Conservation (phyloP, 1,284 basidiomycete genomes). For the Puccinia horiana region DNA sequence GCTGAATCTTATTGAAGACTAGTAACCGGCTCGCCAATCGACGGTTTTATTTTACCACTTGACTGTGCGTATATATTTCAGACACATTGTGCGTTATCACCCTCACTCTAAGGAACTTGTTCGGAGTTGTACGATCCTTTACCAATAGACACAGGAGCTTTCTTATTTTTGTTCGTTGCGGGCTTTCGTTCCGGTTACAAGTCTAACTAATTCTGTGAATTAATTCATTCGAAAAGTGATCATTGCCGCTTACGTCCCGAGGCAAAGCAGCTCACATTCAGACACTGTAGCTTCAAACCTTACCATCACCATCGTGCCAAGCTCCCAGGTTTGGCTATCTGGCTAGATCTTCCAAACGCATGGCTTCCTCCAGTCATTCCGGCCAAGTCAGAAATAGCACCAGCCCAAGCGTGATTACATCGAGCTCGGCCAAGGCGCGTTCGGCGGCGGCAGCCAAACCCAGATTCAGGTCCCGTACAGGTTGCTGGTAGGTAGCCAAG, state of each 20-base stretch:
- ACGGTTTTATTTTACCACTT: background rate
- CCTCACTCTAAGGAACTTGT: background rate
- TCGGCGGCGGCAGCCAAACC: slow-evolving; percentile 30
- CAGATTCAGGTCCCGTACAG: slow-evolving; percentile 47
- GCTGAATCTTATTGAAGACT: background rate
- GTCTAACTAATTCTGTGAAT: slow-evolving; percentile 27
- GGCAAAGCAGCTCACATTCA: slow-evolving; percentile 3
- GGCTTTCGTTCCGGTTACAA: background rate
- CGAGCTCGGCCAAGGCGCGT: slow-evolving; percentile 28
- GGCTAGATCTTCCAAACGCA: slow-evolving; percentile 21
- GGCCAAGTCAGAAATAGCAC: slow-evolving; percentile 42
- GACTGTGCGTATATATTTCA: slow-evolving; percentile 17
- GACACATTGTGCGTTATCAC: background rate
- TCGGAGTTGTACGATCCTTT: background rate
- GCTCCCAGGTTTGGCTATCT: slow-evolving; percentile 9
- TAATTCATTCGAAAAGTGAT: slow-evolving; percentile 21
- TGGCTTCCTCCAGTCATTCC: slow-evolving; percentile 40
- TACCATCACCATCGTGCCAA: slow-evolving; percentile 4
- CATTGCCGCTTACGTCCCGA: slow-evolving; percentile 35
- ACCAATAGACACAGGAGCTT: background rate
- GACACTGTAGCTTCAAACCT: slow-evolving; percentile 12
- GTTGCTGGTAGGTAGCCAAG: slow-evolving; percentile 32
- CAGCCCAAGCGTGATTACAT: slow-evolving; percentile 38
- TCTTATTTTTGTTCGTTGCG: background rate
- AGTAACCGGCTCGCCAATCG: background rate